These are phyloP conservation scores for Spathaspora sp. DNA, from an alignment of 1,139 yeast species.

Conservation along the genomic window DNA sequence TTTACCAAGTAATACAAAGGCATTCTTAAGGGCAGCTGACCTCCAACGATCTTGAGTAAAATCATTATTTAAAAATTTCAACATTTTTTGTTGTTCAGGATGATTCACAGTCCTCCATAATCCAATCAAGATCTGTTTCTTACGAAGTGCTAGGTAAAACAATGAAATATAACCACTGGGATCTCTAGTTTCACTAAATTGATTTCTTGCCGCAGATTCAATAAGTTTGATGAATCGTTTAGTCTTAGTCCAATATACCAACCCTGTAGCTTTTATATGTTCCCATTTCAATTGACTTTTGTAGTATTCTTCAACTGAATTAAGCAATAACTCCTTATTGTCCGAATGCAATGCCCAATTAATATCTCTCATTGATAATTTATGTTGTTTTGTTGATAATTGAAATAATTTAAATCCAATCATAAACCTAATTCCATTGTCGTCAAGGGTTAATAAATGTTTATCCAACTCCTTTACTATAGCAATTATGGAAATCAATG, in stretches of 20 bases:
- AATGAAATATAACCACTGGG: constrained; percentile 73
- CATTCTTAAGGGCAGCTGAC: constrained; percentile 88
- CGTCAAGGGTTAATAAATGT: constrained; percentile 54
- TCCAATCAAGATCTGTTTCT: constrained; percentile 74
- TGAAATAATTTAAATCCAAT: constrained; percentile 72
- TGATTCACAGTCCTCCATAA: constrained; percentile 83
- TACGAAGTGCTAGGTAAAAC: constrained; percentile 72
- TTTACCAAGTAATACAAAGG: constrained; percentile 84
- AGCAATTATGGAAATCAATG: constrained; percentile 67
- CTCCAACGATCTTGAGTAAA: constrained; percentile 75
- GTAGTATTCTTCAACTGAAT: constrained; percentile 50
- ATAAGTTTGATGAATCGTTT: constrained; percentile 48
- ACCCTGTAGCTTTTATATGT: constrained; percentile 57
- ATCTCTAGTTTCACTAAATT: constrained; percentile 61
- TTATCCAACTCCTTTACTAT: constrained; percentile 58
- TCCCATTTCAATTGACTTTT: constrained; percentile 57
- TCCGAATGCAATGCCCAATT: constrained; percentile 88
- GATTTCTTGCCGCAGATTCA: constrained; percentile 71
- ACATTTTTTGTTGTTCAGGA: constrained; percentile 79
- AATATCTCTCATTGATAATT: constrained; percentile 74
- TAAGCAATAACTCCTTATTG: constrained; percentile 65
- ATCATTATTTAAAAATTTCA: constrained; percentile 74
- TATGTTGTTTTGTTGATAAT: constrained; percentile 38
- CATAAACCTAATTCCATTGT: constrained; percentile 69
- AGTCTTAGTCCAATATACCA: constrained; percentile 73